Evolutionary conservation across 176 grass and related monocot genomes (phyloP), one percentile per base, ranked within the genome.

Genomic region (Echinochloa phyllopogon): DNA sequence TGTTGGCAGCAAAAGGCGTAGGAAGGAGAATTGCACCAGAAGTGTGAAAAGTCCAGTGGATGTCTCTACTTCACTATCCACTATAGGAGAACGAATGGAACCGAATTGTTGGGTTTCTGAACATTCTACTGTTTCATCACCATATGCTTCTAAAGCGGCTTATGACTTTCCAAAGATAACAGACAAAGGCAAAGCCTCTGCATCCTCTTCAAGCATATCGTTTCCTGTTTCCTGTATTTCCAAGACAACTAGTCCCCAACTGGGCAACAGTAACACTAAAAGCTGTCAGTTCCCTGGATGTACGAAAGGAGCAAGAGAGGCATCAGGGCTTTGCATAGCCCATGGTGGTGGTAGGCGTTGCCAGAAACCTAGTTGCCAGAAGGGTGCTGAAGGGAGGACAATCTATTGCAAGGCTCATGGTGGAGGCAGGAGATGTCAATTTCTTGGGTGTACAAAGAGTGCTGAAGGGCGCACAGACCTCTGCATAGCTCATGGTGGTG

Each of bases 391-490:
- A 77, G 97, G 97, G 39, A 94, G 77, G 73, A 99, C 97, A 6
- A 96, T 99, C 71, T 99, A 87, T 87, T 99, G 97, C 86, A 99
- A 99, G 83, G 94, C 90, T 45, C 97, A 96, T 81, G 97, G 97
- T 74, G 94, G 97, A 42, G 97, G 97, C 42, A 90, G 84, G 10
- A 89, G 94, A 61, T 96, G 97, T 51, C 82, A 87, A 47, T 92
- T 76, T 81, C 88, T 96, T 77, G 97, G 97, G 17, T 99, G 97
- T 79, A 96, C 94, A 61, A 96, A 92, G 72, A 94, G 93, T 80
- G 94, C 94, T 3, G 97, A 96, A 87, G 97, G 97, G 56, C 87
- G 90, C 65, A 96, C 97, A 39, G 94, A 96, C 27, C 86, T 89
- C 51, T 99, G 97, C 86, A 99, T 99, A 78, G 92, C 94, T 72